Evolutionary conservation across 768 basidiomycete genomes (phyloP).

Genomic region (Pholiota microspora): DNA sequence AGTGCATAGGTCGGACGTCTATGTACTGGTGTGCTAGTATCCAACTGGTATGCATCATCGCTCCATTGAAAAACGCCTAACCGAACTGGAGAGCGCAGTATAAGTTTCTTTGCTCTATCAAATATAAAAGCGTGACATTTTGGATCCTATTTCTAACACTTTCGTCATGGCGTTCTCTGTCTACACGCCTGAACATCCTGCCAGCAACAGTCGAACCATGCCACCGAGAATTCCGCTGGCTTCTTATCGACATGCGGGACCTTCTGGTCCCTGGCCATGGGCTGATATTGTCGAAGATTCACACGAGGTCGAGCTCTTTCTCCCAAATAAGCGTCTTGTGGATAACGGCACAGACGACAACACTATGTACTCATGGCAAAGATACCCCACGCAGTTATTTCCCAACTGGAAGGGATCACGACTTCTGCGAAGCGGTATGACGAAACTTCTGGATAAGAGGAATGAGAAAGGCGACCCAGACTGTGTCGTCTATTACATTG

Average conservation of each 20-base stretch:
- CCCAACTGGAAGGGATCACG: constrained; percentile 53
- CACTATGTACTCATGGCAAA: constrained; percentile 24
- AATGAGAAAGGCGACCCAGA: constrained; percentile 11
- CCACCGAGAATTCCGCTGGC: constrained; percentile 28
- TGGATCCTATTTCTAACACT: neutral
- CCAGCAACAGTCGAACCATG: constrained; percentile 1
- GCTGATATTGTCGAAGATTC: constrained; percentile 34
- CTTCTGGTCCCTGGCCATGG: constrained; percentile 43
- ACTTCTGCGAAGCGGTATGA: constrained; percentile 34
- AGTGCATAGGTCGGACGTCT: neutral
- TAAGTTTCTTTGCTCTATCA: neutral
- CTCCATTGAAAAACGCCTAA: neutral
- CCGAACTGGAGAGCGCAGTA: neutral
- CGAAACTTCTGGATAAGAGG: constrained; percentile 26
- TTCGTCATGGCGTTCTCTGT: constrained; percentile 12
- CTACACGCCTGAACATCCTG: constrained; percentile 8
- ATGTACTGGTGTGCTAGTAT: neutral
- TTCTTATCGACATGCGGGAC: constrained; percentile 37
- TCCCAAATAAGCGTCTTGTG: neutral
- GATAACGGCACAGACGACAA: constrained; percentile 15
- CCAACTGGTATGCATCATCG: neutral
- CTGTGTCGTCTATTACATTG: constrained; percentile 36
- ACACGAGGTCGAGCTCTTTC: constrained; percentile 1
- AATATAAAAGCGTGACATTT: neutral
- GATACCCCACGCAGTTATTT: constrained; percentile 39